phyloP scores from a whole-genome alignment of 1,284 basidiomycete species.

The Kwoniella shivajii region DNA sequence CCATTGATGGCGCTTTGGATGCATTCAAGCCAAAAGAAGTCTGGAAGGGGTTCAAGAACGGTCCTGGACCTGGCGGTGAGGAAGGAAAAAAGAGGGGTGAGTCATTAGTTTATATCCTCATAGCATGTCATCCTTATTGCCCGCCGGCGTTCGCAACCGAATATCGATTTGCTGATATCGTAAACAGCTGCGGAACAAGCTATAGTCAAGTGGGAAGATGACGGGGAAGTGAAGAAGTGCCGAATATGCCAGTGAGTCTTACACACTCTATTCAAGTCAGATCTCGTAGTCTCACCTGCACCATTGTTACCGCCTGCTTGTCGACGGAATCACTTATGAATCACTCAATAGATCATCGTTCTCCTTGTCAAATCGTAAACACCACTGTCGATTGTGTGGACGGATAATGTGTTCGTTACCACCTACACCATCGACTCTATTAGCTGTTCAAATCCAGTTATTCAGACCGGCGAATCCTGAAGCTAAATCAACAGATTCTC shows the following conservation, averaged over 20 bases:
- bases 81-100: slow-evolving; percentile 50
- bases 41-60: slow-evolving; percentile 59
- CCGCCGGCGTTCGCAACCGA: neutral
- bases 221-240: slow-evolving; percentile 72
- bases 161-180: neutral
- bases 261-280: no score
- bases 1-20: slow-evolving; percentile 44
- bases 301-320: no score
- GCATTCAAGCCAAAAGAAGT: slow-evolving; percentile 49
- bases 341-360: slow-evolving; percentile 66
- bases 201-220: slow-evolving; percentile 95
- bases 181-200: slow-evolving; percentile 75
- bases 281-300: no score
- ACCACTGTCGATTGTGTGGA: slow-evolving; percentile 94
- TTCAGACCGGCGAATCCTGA: slow-evolving; percentile 41
- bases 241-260: slow-evolving; percentile 83
- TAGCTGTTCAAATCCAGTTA: slow-evolving; percentile 53
- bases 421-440: slow-evolving; percentile 60
- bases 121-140: neutral
- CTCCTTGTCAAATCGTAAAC: slow-evolving; percentile 87
- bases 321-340: neutral
- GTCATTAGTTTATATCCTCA: slow-evolving; percentile 2
- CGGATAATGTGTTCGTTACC: slow-evolving; percentile 90
- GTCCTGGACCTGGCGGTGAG: slow-evolving; percentile 62
- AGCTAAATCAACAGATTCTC: slow-evolving; percentile 16